phyloP scores from a whole-genome alignment of 495 filamentous ascomycete species.

The Cercophora newfieldiana region DNA sequence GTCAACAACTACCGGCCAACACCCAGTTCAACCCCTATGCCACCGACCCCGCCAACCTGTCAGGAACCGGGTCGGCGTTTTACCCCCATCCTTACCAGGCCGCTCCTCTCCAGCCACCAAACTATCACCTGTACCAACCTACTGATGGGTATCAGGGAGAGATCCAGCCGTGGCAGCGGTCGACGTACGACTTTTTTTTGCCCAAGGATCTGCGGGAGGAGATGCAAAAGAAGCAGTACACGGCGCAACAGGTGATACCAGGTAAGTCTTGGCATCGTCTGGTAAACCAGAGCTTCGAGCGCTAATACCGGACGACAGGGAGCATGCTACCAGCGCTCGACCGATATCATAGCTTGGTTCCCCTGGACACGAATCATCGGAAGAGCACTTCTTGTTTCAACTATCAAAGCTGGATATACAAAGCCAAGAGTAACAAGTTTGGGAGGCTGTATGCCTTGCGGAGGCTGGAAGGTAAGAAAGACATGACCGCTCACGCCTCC shows the following conservation, averaged over 20 bases:
- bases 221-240: constrained; percentile 83
- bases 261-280: constrained; percentile 53
- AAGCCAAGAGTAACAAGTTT: constrained; percentile 85
- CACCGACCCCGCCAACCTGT: constrained; percentile 50
- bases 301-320: constrained; percentile 24
- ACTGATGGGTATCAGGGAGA: constrained; percentile 79
- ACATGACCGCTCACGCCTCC: not conserved
- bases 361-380: constrained; percentile 74
- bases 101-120: constrained; percentile 67
- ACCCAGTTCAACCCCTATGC: constrained; percentile 67
- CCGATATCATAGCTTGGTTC: constrained; percentile 85
- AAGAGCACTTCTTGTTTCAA: constrained; percentile 77
- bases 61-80: constrained; percentile 54
- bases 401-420: constrained; percentile 90
- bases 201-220: constrained; percentile 82
- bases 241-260: constrained; percentile 78
- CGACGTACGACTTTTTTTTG: constrained; percentile 87
- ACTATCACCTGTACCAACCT: constrained; percentile 93
- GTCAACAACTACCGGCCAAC: constrained; percentile 49
- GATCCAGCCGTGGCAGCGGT: constrained; percentile 76
- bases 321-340: constrained; percentile 77
- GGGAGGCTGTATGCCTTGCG: constrained; percentile 82
- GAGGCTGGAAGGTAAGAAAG: constrained; percentile 65
- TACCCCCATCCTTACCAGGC: constrained; percentile 45
- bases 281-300: not conserved